Conservation (phyloP, 1,284 basidiomycete genomes). For the Austroboletus novae-zelandiae region DNA sequence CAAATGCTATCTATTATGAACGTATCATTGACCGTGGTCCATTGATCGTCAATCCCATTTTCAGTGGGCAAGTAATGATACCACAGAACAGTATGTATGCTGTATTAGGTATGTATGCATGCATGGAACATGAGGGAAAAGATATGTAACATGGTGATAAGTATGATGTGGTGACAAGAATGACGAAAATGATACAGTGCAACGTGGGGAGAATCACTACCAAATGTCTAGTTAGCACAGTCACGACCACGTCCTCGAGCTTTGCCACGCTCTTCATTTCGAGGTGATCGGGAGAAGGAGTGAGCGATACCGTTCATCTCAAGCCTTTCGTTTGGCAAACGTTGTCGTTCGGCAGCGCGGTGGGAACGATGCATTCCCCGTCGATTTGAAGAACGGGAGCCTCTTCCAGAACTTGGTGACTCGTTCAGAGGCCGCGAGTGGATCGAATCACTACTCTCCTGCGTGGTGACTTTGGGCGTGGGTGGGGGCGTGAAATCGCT, state of each 20-base stretch:
- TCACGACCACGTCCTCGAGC: conserved; percentile 36
- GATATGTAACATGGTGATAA: conserved; percentile 20
- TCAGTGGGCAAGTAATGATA: conserved; percentile 6
- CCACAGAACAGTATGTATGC: conserved; percentile 8
- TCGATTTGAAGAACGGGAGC: conserved; percentile 3
- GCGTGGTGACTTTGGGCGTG: conserved; percentile 33
- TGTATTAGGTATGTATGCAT: conserved; percentile 25
- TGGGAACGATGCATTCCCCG: conserved; percentile 11
- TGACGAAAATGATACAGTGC: conserved; percentile 4
- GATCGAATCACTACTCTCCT: conserved; percentile 10
- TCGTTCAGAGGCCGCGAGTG: not conserved
- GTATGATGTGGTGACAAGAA: conserved; percentile 21
- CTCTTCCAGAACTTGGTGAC: not conserved
- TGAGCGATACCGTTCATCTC: conserved; percentile 5
- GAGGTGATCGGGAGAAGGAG: conserved; percentile 5
- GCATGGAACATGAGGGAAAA: conserved; percentile 18
- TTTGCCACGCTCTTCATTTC: conserved; percentile 32
- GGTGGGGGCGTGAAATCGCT: conserved; percentile 50
- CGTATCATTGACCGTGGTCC: not conserved
- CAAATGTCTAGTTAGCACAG: conserved; percentile 9
- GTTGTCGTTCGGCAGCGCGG: not conserved
- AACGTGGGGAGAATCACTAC: conserved; percentile 15
- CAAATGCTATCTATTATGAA: too few species aligned
- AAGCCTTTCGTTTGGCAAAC: not conserved
- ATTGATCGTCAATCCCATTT: conserved; percentile 20